Percentiles rank a stretch among this genome's conserved stretches.
Conservation (phyloP, 1,139 yeast genomes). For the Magnusiomyces sp. region DNA sequence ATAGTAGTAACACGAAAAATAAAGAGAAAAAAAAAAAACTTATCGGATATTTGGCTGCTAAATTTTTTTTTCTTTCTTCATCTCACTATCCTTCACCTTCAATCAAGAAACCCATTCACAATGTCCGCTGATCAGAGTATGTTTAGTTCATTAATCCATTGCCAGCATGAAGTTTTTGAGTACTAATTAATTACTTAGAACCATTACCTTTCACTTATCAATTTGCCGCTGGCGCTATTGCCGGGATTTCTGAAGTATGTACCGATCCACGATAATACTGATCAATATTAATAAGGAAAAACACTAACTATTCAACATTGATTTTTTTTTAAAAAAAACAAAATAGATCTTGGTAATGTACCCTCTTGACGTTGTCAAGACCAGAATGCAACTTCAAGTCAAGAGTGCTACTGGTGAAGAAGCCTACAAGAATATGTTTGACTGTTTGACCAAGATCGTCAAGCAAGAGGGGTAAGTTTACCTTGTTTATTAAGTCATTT, state of each 20-base stretch:
- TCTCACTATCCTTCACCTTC: too few relatives aligned
- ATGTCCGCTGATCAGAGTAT: too few relatives aligned
- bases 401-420: slow-evolving; percentile 43
- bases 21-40: too few relatives aligned
- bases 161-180: too few relatives aligned
- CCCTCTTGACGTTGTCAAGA: slow-evolving; percentile 96
- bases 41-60: too few relatives aligned
- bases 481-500: slow-evolving; percentile 1
- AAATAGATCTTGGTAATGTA: slow-evolving; percentile 78
- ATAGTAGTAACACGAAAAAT: too few relatives aligned
- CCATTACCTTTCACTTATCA: slow-evolving; percentile 82
- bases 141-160: too few relatives aligned
- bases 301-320: not conserved
- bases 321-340: not conserved
- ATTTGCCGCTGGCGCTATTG: slow-evolving; percentile 90
- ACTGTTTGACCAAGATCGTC: slow-evolving; percentile 74
- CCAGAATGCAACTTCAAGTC: slow-evolving; percentile 87
- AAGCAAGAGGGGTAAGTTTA: slow-evolving; percentile 82
- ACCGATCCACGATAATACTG: not conserved
- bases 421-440: slow-evolving; percentile 73
- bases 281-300: not conserved
- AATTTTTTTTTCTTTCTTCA: too few relatives aligned
- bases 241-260: slow-evolving; percentile 80
- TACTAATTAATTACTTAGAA: too few relatives aligned
- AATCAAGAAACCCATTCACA: too few relatives aligned